Evolutionary conservation across 2,329 filamentous ascomycete genomes (phyloP).

Genomic region (Alternaria sp.): DNA sequence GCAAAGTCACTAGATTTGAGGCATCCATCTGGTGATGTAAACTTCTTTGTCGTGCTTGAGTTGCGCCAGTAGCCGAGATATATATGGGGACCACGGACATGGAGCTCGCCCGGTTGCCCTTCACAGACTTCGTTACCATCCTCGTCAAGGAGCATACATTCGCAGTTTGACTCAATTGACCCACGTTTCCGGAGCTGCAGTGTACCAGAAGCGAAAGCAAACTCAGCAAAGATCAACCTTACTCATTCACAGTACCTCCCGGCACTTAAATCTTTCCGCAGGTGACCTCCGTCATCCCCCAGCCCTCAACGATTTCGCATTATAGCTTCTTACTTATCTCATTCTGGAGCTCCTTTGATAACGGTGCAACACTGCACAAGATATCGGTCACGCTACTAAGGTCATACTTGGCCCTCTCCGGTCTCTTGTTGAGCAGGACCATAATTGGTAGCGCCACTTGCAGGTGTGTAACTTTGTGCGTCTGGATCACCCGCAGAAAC

Average conservation of each 20-base stretch:
- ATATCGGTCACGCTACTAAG: conserved; percentile 53
- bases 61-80: conserved; percentile 56
- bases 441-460: conserved; percentile 56
- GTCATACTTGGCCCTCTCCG: conserved; percentile 54
- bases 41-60: conserved; percentile 50
- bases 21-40: conserved; percentile 52
- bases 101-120: conserved; percentile 52
- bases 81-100: conserved; percentile 53
- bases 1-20: conserved; percentile 50
- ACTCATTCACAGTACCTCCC: conserved; percentile 48
- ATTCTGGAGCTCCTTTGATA: conserved; percentile 55
- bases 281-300: conserved; percentile 56
- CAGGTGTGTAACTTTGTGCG: conserved; percentile 51
- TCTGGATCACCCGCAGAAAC: conserved; percentile 52
- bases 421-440: conserved; percentile 56
- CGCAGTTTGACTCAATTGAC: conserved; percentile 52
- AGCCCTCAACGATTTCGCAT: conserved; percentile 52
- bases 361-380: conserved; percentile 54
- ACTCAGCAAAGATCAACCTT: conserved; percentile 15
- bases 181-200: conserved; percentile 51
- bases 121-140: conserved; percentile 53
- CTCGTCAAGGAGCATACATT: conserved; percentile 55
- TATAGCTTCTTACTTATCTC: conserved; percentile 48
- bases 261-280: conserved; percentile 53
- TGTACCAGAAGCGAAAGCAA: conserved; percentile 1